A percentile compares a stretch with the other conserved stretches of the same genome.
Conservation (phyloP, 2,329 filamentous ascomycete species). For the Ascochyta rabiei region DNA sequence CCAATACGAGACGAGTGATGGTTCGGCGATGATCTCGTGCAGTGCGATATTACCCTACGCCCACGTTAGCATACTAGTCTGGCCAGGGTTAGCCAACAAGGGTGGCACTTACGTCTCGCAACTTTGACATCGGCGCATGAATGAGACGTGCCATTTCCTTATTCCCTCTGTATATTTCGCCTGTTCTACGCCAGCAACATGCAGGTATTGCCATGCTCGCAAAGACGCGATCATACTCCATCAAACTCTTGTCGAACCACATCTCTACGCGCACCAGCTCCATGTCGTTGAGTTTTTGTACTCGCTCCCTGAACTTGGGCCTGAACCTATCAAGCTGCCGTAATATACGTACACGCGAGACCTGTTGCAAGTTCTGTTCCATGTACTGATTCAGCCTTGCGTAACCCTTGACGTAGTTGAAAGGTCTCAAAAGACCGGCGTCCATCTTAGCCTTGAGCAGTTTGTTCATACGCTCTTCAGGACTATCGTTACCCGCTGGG, state of each 20-base stretch:
- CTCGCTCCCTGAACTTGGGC: constrained; percentile 94
- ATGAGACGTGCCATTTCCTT: constrained; percentile 99
- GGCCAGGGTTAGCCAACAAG: not conserved
- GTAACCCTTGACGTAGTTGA: constrained; percentile 98
- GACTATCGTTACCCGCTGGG: constrained; percentile 80
- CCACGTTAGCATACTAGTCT: constrained; percentile 17
- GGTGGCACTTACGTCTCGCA: constrained; percentile 78
- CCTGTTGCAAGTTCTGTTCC: constrained; percentile 81
- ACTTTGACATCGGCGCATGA: constrained; percentile 84
- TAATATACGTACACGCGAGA: constrained; percentile 87
- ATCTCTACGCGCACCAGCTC: constrained; percentile 95
- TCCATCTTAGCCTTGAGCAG: constrained; percentile 95
- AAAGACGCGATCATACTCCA: constrained; percentile 98
- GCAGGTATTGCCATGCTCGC: constrained; percentile 98
- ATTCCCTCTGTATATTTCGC: constrained; percentile 96
- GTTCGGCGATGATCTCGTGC: constrained; percentile 94
- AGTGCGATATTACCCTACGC: constrained; percentile 91
- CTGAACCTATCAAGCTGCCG: constrained; percentile 91
- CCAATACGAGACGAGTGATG: constrained; percentile 96
- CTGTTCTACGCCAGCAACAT: constrained; percentile 95
- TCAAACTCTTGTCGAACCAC: constrained; percentile 96
- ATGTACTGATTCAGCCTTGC: constrained; percentile 88
- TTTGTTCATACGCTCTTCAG: constrained; percentile 94
- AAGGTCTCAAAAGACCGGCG: constrained; percentile 90
- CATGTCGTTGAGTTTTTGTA: constrained; percentile 89